A percentile compares a stretch with the other conserved stretches of the same genome.
These are phyloP conservation scores for Rutidosis leptorrhynchoides DNA, from an alignment of 129 eudicot species.

Conservation along the genomic window DNA sequence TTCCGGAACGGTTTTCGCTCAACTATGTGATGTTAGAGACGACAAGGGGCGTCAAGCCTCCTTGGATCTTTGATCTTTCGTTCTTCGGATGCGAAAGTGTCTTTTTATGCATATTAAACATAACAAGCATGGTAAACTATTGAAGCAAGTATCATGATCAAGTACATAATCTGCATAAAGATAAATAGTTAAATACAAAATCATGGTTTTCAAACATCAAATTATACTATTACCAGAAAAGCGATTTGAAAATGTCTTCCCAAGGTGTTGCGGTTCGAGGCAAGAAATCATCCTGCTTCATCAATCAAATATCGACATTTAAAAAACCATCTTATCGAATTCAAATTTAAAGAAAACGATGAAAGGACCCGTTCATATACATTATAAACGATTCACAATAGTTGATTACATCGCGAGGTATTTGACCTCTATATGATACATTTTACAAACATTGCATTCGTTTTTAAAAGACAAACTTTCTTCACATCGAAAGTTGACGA, in stretches of 20 bases:
- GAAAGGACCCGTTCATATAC: too few species aligned
- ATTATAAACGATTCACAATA: too few species aligned
- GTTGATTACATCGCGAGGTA: too few species aligned
- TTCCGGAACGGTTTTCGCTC: constrained; percentile 97
- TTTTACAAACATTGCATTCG: too few species aligned
- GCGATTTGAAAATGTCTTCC: constrained; percentile 96
- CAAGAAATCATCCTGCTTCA: constrained; percentile 93
- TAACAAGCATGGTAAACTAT: constrained; percentile 90
- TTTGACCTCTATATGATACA: too few species aligned
- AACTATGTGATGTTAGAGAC: constrained; percentile 94
- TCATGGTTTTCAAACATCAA: not conserved
- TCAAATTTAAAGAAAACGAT: not conserved
- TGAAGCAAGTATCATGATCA: too few species aligned
- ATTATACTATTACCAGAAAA: constrained; percentile 63
- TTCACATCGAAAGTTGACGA: too few species aligned
- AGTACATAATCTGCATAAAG: not conserved
- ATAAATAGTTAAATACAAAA: not conserved
- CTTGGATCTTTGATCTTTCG: constrained; percentile 86
- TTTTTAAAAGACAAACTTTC: too few species aligned
- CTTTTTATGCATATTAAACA: constrained; percentile 92
- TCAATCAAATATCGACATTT: constrained; percentile 13
- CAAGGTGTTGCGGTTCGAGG: constrained; percentile 97
- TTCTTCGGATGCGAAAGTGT: constrained; percentile 82
- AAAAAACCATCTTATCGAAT: not conserved
- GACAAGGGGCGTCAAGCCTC: constrained; percentile 96